Base-by-base conservation (phyloP, 805 yeast species). In the Teunomyces panamensis region DNA sequence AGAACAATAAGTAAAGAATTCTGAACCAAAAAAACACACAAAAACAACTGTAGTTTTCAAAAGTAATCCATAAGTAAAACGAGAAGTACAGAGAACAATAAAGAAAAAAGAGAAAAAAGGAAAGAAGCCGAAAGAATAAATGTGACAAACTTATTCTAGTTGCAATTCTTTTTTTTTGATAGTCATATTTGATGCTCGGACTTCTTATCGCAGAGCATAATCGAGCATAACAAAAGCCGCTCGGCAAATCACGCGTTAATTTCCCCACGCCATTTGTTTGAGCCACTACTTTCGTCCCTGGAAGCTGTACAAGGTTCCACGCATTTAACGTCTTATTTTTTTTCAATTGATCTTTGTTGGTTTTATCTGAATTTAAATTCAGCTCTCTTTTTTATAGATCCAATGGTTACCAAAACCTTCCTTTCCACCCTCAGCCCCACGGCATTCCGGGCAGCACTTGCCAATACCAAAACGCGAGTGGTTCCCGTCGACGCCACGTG, bases 401-500 rank as follows among this genome's bases (percentile, higher is more conserved):
- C 34, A 33, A 45, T 44, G 49, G 30, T 49, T 7, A 24, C 49
- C 24, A 50, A 33, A 30, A 24, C 51, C n/a, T 20, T 43, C n/a
- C 27, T 53, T 10, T 43, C 50, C 9, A 44, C 47, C 13, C 41
- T 57, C 26, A 47, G 54, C 3, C 58, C 60, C 27, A 17, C 44
- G 6, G 54, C 49, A 17, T 51, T 47, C 43, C 34, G 47, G 17
- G 47, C 49, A 2, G 46, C 52, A 11, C 39, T 54, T 26, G 34
- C 29, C 27, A 30, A 30, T 13, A 32, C 51, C 32, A 8, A 36
- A 6, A 27, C 47, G 9, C 49, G 54, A 3, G 67, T 69, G 9
- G 60, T 85, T 9, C 85, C 96, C 0, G 71, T 92, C 16, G 99
- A 92, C 64, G 82, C 95, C 4, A 84, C 97, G 0, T 94, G 98